Conservation (phyloP, 2,329 filamentous ascomycete species). For the Incumbomyces delicatus region DNA sequence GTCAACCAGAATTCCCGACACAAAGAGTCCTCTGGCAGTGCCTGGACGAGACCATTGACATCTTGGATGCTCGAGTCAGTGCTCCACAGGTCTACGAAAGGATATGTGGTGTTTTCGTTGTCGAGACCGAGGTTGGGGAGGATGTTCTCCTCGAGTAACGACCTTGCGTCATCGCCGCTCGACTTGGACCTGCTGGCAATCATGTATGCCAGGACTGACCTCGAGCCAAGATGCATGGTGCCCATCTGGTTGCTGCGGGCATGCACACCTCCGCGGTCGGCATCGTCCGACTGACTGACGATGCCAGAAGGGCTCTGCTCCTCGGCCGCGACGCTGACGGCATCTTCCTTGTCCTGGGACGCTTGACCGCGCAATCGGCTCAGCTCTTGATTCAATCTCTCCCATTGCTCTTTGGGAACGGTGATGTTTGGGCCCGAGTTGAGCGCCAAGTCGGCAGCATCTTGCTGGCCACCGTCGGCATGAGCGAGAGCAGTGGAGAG, state of each 20-base stretch:
- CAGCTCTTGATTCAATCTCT: conserved; percentile 18
- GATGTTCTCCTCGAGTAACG: conserved; percentile 51
- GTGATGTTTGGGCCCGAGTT: conserved; percentile 19
- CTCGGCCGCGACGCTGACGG: neutral
- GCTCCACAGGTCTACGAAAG: conserved; percentile 56
- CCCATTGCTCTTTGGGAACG: conserved; percentile 21
- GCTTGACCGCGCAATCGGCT: conserved; percentile 8
- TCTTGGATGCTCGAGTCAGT: conserved; percentile 50
- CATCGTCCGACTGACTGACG: conserved; percentile 16
- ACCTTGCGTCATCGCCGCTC: conserved; percentile 37
- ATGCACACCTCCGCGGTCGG: conserved; percentile 47
- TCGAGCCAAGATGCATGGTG: conserved; percentile 52
- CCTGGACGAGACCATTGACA: conserved; percentile 48
- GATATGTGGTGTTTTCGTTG: conserved; percentile 55
- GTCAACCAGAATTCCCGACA: conserved; percentile 49
- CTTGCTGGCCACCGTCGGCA: conserved; percentile 8
- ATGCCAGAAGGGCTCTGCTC: conserved; percentile 5
- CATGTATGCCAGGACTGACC: conserved; percentile 53
- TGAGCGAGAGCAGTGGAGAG: conserved; percentile 10
- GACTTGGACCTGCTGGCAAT: conserved; percentile 43
- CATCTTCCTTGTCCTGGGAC: conserved; percentile 4
- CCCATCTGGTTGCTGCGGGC: conserved; percentile 51
- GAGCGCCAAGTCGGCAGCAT: conserved; percentile 7
- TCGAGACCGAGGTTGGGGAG: conserved; percentile 54
- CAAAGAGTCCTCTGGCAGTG: conserved; percentile 48